Evolutionary conservation across 345 rosid genomes (phyloP), one percentile per base, ranked within the genome.

Genomic region (Combretum micranthum): DNA sequence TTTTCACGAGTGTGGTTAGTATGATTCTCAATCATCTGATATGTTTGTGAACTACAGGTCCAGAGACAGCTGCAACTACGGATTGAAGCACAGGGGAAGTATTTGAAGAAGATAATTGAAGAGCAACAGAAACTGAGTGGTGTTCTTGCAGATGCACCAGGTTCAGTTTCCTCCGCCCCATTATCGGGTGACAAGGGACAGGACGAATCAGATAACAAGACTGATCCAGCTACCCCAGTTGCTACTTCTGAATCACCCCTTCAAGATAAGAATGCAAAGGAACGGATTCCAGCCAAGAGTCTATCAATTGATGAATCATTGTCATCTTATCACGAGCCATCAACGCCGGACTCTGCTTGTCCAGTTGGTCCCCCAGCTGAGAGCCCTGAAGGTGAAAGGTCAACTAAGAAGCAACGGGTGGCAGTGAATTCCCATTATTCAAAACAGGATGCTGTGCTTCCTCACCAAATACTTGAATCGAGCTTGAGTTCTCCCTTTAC

Each of bases 21-120:
- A 42, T 43, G 2, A 42, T 5, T 18, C 17, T 22, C 49, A 43
- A 13, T 14, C 37, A n/a, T 55, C 16, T 32, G 15, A 15, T 47
- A 10, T 21, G 13, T 25, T 62, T 52, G 26, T 20, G 50, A 61
- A 57, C 49, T 44, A 61, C 78, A 93, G 99, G 99, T 93, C 65
- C 99, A 93, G 81, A 83, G 94, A 72, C 99, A 93, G 74, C 78
- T 93, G 64, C 99, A 93, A 60, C 71, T 93, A 65, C 90, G 99
- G 54, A 93, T 93, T 67, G 99, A 93, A 74, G 99, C 97, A 20
- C 97, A 89, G 60, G 97, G 97, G 50, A 87, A 89, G 79, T 93
- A 89, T 75, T 72, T 93, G 78, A 89, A 93, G 81, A 93, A 89
- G 85, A 93, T 93, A 70, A 93, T 93, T 39, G 97, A 93, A 79